Evolutionary conservation across 2,329 filamentous ascomycete genomes (phyloP).

Genomic region (Canariomyces notabilis): DNA sequence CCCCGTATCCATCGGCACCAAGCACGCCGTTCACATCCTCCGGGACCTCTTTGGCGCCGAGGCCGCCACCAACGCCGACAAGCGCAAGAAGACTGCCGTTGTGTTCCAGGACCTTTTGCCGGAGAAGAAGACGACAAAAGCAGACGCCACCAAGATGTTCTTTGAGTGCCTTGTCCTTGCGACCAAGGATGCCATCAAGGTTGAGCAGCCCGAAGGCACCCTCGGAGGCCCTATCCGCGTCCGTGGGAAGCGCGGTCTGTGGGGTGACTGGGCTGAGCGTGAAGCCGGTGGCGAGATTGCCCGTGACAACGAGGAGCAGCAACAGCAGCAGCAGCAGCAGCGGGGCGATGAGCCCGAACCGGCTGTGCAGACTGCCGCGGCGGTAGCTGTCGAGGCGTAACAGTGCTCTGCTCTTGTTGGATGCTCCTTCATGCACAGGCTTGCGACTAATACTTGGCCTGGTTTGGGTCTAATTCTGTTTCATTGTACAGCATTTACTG

Average conservation of each 20-base stretch:
- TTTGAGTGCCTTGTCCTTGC: constrained; percentile 94
- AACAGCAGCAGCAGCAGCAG: constrained; percentile 36
- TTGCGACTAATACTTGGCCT: constrained; percentile 1
- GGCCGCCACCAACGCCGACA: constrained; percentile 61
- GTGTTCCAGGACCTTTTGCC: constrained; percentile 90
- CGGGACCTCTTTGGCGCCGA: constrained; percentile 79
- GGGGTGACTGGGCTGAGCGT: constrained; percentile 91
- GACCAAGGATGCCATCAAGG: constrained; percentile 96
- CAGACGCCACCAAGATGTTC: constrained; percentile 98
- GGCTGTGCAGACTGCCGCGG: constrained; percentile 26
- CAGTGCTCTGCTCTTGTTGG: not conserved
- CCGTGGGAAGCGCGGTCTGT: constrained; percentile 87
- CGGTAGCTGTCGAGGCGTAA: constrained; percentile 21
- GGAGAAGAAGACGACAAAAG: constrained; percentile 71
- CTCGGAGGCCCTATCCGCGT: constrained; percentile 80
- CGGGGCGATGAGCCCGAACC: constrained; percentile 30
- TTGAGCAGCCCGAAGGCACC: constrained; percentile 70
- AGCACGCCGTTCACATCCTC: constrained; percentile 91
- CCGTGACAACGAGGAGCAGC: constrained; percentile 38
- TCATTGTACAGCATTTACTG: constrained; percentile 12
- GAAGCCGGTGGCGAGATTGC: constrained; percentile 61
- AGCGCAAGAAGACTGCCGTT: constrained; percentile 70
- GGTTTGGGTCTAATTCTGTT: not conserved
- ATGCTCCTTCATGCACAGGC: too few relatives aligned
- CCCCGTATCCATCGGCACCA: constrained; percentile 83